These are phyloP conservation scores for Trichoderma breve DNA, from an alignment of 2,329 filamentous ascomycete genomes.

Conservation along the genomic window DNA sequence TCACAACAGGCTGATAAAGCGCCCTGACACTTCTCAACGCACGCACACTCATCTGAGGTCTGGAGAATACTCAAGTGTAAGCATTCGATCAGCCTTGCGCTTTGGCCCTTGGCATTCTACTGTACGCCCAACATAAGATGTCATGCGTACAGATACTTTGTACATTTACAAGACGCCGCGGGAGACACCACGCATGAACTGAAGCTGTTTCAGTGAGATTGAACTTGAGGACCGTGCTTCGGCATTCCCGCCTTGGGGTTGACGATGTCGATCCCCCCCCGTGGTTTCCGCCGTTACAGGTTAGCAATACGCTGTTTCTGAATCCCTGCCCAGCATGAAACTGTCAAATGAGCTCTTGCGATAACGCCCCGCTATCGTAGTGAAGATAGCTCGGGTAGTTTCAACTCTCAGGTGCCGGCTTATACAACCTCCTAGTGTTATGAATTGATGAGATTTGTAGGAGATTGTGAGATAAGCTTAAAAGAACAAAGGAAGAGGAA, in stretches of 20 bases:
- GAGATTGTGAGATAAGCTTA: conserved; percentile 8
- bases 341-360: neutral
- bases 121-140: neutral
- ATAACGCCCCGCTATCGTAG: neutral
- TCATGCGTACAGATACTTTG: neutral
- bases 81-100: neutral
- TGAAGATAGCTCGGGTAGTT: neutral
- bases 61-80: neutral
- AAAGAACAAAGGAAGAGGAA: neutral
- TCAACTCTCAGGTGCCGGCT: neutral
- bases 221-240: neutral
- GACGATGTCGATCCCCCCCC: neutral
- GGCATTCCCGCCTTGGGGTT: neutral
- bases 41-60: neutral
- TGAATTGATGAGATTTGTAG: neutral
- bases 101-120: neutral
- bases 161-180: neutral
- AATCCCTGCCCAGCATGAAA: conserved; percentile 9
- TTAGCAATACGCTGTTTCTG: neutral
- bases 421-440: neutral
- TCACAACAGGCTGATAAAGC: neutral
- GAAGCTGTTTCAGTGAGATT: conserved; percentile 12
- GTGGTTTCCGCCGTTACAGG: neutral
- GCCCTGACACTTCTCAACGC: neutral
- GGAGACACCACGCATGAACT: conserved; percentile 1